These are phyloP conservation scores for Elongisporangium undulatum DNA, from an alignment of 352 stramenopile genomes.

Conservation along the genomic window DNA sequence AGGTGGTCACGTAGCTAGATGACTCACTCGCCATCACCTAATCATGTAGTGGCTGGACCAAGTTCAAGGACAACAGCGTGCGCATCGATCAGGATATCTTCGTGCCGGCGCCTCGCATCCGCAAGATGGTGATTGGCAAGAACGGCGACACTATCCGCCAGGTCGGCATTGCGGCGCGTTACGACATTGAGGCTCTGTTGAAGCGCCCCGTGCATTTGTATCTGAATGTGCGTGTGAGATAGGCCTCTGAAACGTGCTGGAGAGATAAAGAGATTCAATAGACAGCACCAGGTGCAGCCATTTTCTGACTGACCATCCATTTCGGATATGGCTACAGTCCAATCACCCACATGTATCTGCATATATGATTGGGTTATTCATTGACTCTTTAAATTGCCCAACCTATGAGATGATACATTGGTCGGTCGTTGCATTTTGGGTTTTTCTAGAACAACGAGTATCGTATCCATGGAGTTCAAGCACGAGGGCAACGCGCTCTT, in stretches of 20 bases:
- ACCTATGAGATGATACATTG: not conserved
- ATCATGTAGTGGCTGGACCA: constrained; percentile 62
- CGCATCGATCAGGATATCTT: constrained; percentile 88
- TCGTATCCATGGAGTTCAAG: constrained; percentile 71
- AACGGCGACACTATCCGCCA: constrained; percentile 76
- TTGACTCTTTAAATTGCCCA: not conserved
- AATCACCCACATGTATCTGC: not conserved
- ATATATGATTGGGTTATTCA: not conserved
- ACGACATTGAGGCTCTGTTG: constrained; percentile 74
- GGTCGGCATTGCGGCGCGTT: constrained; percentile 61
- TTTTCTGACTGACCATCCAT: not conserved
- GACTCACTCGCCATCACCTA: not conserved
- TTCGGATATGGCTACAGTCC: not conserved
- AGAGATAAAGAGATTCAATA: not conserved
- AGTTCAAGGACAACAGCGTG: constrained; percentile 82
- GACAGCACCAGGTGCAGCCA: too few species aligned
- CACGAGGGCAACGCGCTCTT: constrained; percentile 76
- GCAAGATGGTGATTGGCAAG: constrained; percentile 76
- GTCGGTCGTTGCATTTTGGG: constrained; percentile 1
- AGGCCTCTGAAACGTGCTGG: not conserved
- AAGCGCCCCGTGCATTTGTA: constrained; percentile 77
- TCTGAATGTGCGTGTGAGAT: constrained; percentile 77
- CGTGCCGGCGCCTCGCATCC: constrained; percentile 66
- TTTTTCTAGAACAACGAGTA: constrained; percentile 4
- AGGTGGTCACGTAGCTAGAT: not conserved